A percentile compares a stretch with the other conserved stretches of the same genome.
Evolutionary conservation across 2,329 filamentous ascomycete species (phyloP).

Genomic region (Sclerotinia subarctica): DNA sequence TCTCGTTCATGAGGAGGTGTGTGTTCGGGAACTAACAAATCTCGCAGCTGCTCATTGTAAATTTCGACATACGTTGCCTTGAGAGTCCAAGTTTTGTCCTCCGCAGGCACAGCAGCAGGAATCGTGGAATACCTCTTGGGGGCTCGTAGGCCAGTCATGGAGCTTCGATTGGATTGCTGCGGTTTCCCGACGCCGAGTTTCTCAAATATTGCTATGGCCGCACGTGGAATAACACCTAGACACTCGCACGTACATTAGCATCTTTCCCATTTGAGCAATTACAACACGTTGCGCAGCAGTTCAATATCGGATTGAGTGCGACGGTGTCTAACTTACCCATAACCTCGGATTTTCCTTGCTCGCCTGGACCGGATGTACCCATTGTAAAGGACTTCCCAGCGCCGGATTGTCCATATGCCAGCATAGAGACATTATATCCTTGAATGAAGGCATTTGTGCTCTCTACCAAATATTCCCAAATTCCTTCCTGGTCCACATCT

Average conservation of each 20-base stretch:
- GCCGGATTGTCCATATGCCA: slow-evolving; percentile 96
- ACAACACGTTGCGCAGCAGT: slow-evolving; percentile 14
- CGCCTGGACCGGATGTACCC: slow-evolving; percentile 84
- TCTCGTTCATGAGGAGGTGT: slow-evolving; percentile 67
- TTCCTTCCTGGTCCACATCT: slow-evolving; percentile 77
- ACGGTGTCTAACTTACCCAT: slow-evolving; percentile 64
- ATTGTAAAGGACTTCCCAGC: slow-evolving; percentile 98
- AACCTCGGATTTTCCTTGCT: slow-evolving; percentile 65
- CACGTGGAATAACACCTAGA: slow-evolving; percentile 89
- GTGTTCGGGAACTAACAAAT: slow-evolving; percentile 78
- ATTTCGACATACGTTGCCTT: slow-evolving; percentile 96
- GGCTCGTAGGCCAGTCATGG: slow-evolving; percentile 74
- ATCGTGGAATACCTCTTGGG: slow-evolving; percentile 72
- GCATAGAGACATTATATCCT: slow-evolving; percentile 96
- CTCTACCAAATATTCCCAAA: slow-evolving; percentile 93
- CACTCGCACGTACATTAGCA: slow-evolving; percentile 27
- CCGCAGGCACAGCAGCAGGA: slow-evolving; percentile 28
- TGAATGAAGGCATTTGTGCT: slow-evolving; percentile 87
- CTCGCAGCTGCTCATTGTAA: slow-evolving; percentile 93
- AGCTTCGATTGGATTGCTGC: slow-evolving; percentile 53
- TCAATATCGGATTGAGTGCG: slow-evolving; percentile 19
- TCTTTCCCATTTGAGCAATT: not conserved
- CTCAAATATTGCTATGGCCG: slow-evolving; percentile 82
- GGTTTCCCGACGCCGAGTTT: slow-evolving; percentile 62
- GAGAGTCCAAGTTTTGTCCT: slow-evolving; percentile 81